phyloP scores from a whole-genome alignment of 1,284 basidiomycete genomes.

The Coriolopsis trogii region DNA sequence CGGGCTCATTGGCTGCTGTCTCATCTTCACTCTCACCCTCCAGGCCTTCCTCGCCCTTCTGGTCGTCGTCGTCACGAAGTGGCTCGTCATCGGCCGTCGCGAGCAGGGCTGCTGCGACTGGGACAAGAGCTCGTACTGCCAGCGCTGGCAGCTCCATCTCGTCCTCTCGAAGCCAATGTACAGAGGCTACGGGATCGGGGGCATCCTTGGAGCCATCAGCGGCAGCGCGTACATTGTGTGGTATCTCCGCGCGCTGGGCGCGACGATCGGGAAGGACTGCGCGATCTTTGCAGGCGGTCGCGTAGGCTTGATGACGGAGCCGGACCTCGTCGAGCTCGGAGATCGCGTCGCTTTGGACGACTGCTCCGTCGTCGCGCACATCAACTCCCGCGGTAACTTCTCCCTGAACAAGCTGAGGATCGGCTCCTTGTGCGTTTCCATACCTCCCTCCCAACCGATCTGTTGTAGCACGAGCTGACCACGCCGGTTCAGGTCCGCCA shows the following conservation, averaged over 20 bases:
- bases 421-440: conserved; percentile 17
- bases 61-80: conserved; percentile 43
- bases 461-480: not conserved
- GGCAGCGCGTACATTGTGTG: conserved; percentile 22
- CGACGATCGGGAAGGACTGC: conserved; percentile 23
- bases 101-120: conserved; percentile 22
- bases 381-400: conserved; percentile 26
- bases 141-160: conserved; percentile 27
- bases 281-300: conserved; percentile 23
- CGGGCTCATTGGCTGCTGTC: conserved; percentile 39
- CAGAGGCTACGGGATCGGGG: conserved; percentile 21
- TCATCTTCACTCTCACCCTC: conserved; percentile 39
- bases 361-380: conserved; percentile 26
- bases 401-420: conserved; percentile 20
- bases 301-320: conserved; percentile 24
- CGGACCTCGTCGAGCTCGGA: conserved; percentile 24
- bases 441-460: not conserved
- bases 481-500: conserved; percentile 12
- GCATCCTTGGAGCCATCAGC: conserved; percentile 18
- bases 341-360: conserved; percentile 23
- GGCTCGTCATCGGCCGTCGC: conserved; percentile 42
- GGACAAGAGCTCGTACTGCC: conserved; percentile 26
- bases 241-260: conserved; percentile 23
- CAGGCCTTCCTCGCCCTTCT: conserved; percentile 40
- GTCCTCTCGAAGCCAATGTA: conserved; percentile 23